Evolutionary conservation across 1,284 basidiomycete genomes (phyloP), one percentile per base, ranked within the genome.

Genomic region (Kalmanozyma brasiliensis): DNA sequence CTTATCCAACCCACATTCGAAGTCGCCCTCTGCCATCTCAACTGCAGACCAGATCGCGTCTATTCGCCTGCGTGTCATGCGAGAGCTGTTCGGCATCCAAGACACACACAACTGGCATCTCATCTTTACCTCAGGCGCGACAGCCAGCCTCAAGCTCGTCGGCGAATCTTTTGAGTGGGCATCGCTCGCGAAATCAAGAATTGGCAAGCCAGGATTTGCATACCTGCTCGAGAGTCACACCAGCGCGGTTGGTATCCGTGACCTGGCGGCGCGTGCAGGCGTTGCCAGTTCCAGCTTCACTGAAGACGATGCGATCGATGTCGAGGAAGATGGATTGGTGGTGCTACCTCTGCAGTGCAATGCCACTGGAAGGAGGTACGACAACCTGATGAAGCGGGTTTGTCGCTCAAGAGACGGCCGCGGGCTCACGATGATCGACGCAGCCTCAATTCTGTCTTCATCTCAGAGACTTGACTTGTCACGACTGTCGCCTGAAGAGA

Each of bases 1-100:
- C 11, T 73, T 76, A 24, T 67, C 73, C 5, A 82, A 82, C 32
- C 82, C 82, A 1, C 82, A 83, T 48, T 82, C 80, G 7, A 60
- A 68, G 13, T 79, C 76, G 3, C 74, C 80, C 1, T 69, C 81
- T 0, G 67, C 71, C 9, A 47, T 55, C 5, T 49, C 53, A 2
- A 80, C 81, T 6, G 58, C 72, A 7, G 52, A 63, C 29, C 40
- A 53, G 30, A 74, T 83, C 55, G 67, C 61, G 9, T 22, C 48
- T 9, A 58, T 64, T 8, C 76, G 81, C 1, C 23, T 63, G 1
- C 61, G 71, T 1, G 73, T 82, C 14, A 67, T 81, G 38, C 34
- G 47, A 9, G 60, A 79, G 22, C 47, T 83, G 10, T 83, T 82
- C 30, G 68, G 66, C 30, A 58, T 82, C 6, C 48, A 65, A 33